Evolutionary conservation across 352 stramenopile genomes (phyloP).

Genomic region (Phytophthora citrophthora): DNA sequence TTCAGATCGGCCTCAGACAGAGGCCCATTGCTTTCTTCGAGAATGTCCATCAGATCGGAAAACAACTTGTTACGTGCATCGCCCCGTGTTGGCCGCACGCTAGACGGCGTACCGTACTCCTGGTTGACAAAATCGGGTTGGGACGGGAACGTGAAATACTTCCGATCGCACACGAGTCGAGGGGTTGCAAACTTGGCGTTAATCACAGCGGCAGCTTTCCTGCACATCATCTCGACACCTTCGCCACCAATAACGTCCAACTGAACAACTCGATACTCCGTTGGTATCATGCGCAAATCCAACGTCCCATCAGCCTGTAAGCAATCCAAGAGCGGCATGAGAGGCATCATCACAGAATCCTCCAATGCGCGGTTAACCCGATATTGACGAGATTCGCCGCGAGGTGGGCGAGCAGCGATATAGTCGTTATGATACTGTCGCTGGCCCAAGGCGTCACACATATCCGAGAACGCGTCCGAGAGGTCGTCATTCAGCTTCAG

Average conservation of each 20-base stretch:
- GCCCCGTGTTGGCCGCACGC: neutral
- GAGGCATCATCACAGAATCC: conserved; percentile 27
- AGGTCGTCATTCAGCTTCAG: conserved; percentile 43
- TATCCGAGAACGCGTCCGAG: conserved; percentile 30
- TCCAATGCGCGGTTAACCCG: conserved; percentile 30
- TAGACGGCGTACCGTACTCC: conserved; percentile 17
- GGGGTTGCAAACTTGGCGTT: conserved; percentile 27
- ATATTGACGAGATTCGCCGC: conserved; percentile 22
- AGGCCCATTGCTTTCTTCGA: conserved; percentile 17
- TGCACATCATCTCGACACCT: conserved; percentile 11
- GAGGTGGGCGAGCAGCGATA: conserved; percentile 8
- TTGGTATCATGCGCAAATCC: conserved; percentile 6
- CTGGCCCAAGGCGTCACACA: conserved; percentile 34
- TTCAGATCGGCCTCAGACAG: conserved; percentile 6
- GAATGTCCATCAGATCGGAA: conserved; percentile 15
- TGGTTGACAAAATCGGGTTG: conserved; percentile 22
- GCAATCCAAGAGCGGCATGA: conserved; percentile 37
- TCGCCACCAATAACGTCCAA: conserved; percentile 1
- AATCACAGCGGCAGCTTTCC: conserved; percentile 15
- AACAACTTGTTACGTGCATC: conserved; percentile 10
- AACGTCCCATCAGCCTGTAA: conserved; percentile 30
- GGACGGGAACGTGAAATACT: conserved; percentile 24
- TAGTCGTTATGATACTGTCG: conserved; percentile 30
- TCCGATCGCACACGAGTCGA: conserved; percentile 1
- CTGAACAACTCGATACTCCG: neutral